phyloP scores from a whole-genome alignment of 352 stramenopile genomes.

The Pythium brassicae region DNA sequence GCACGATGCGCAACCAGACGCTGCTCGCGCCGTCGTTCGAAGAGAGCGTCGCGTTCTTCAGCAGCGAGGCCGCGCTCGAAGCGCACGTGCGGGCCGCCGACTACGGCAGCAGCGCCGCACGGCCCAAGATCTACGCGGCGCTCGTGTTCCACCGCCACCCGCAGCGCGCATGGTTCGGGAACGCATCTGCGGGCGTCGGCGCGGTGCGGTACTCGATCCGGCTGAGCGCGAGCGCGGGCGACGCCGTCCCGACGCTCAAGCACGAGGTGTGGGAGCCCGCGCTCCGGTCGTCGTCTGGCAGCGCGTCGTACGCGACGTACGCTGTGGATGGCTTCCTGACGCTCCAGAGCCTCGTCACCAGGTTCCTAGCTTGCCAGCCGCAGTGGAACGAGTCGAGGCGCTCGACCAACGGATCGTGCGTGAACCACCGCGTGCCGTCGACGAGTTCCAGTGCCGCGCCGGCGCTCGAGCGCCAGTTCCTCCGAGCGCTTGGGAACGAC shows the following conservation, averaged over 20 bases:
- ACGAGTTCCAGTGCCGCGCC: constrained; percentile 4
- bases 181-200: neutral
- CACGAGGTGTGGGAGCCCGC: constrained; percentile 15
- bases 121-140: constrained; percentile 39
- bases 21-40: constrained; percentile 31
- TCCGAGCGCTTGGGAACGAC: constrained; percentile 10
- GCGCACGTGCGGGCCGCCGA: constrained; percentile 25
- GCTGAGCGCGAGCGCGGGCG: constrained; percentile 18
- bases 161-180: constrained; percentile 17
- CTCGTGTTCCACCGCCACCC: constrained; percentile 34
- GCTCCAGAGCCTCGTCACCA: constrained; percentile 39
- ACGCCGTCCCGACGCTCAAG: constrained; percentile 14
- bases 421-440: constrained; percentile 9
- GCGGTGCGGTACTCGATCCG: constrained; percentile 37
- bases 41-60: constrained; percentile 36
- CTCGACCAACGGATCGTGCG: constrained; percentile 14
- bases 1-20: neutral
- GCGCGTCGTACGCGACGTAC: constrained; percentile 28
- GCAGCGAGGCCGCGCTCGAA: constrained; percentile 25
- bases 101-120: constrained; percentile 24
- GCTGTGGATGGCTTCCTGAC: constrained; percentile 37
- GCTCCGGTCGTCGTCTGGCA: constrained; percentile 11
- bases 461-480: neutral
- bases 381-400: constrained; percentile 23
- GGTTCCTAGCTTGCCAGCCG: constrained; percentile 36